These are phyloP conservation scores for Pseudozyma sp. DNA, from an alignment of 1,284 basidiomycete species.

Conservation along the genomic window DNA sequence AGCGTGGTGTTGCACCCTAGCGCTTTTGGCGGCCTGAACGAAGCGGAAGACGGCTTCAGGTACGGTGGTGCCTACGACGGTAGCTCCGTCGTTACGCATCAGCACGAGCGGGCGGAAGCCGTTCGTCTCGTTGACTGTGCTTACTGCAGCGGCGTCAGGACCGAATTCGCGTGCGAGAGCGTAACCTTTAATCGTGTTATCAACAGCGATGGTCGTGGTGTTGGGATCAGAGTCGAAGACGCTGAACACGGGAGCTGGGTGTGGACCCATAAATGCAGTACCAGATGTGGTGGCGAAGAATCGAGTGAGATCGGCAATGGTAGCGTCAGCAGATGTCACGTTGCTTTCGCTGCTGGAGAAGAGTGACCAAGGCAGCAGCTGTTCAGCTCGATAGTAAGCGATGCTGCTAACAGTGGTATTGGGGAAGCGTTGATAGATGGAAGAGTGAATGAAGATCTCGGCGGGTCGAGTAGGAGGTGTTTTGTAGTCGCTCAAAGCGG, in stretches of 20 bases:
- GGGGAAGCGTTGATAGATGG: slow-evolving; percentile 41
- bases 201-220: slow-evolving; percentile 21
- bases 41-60: slow-evolving; percentile 41
- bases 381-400: slow-evolving; percentile 37
- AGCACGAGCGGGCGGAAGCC: slow-evolving; percentile 47
- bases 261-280: slow-evolving; percentile 30
- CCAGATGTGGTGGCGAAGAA: slow-evolving; percentile 26
- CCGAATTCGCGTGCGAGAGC: slow-evolving; percentile 32
- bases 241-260: slow-evolving; percentile 37
- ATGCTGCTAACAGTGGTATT: slow-evolving; percentile 46
- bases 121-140: slow-evolving; percentile 18
- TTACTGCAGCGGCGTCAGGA: slow-evolving; percentile 3
- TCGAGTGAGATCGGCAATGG: slow-evolving; percentile 17
- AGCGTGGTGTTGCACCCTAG: slow-evolving; percentile 28
- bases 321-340: slow-evolving; percentile 6
- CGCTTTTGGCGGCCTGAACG: slow-evolving; percentile 38
- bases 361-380: slow-evolving; percentile 39
- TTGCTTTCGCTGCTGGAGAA: slow-evolving; percentile 11
- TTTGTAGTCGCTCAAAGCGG: slow-evolving; percentile 26
- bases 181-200: slow-evolving; percentile 32
- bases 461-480: slow-evolving; percentile 25
- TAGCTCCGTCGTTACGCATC: slow-evolving; percentile 48
- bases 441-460: slow-evolving; percentile 44
- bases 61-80: slow-evolving; percentile 28
- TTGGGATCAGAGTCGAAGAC: slow-evolving; percentile 29